Base-by-base conservation (phyloP, 129 eudicot species). In the Deinandra increscens region DNA sequence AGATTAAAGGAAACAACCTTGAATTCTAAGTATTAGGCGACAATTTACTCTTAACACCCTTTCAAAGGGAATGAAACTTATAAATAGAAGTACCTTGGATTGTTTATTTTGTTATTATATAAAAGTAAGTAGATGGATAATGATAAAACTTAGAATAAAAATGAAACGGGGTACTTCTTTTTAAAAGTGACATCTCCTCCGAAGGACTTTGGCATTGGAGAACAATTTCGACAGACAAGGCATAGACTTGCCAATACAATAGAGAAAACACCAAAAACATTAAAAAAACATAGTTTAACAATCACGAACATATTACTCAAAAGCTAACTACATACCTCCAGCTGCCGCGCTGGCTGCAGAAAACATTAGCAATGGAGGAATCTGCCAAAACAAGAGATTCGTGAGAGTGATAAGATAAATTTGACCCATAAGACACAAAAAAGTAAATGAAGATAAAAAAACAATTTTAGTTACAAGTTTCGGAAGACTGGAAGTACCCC, bases 291-390 rank as follows among this genome's bases (percentile, higher is more conserved):
- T 43, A 6, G 60, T 34, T 48, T 62, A 60, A 26, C 31, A 49
- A 46, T 34, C 38, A 69, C 23, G 50, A 45, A 29, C 29, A 76
- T 69, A 59, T 29, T 9, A 56, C 60, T 70, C 10, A 63, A 59
- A 33, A 38, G 31, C 34, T 17, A 17, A 54, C 7, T 56, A 56
- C 62, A 55, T 86, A 92, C 98, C 96, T 86, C 98, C 98, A 73
- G 85, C 85, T 60, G 89, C 91, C 75, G 95, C 91, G 78, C 90
- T 79, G 34, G 87, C 91, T 74, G 96, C 96, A 59, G 98, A 82
- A 67, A 69, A 88, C 79, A 89, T 71, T 9, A 89, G 79, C 69
- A 89, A 69, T 17, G 98, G 91, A 41, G 98, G 98, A 78, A 93
- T 71, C 97, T 90, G 88, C 60, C 56, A 70, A 43, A 58, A 75